phyloP scores from a whole-genome alignment of 495 filamentous ascomycete genomes.

The Penicillium silybi region DNA sequence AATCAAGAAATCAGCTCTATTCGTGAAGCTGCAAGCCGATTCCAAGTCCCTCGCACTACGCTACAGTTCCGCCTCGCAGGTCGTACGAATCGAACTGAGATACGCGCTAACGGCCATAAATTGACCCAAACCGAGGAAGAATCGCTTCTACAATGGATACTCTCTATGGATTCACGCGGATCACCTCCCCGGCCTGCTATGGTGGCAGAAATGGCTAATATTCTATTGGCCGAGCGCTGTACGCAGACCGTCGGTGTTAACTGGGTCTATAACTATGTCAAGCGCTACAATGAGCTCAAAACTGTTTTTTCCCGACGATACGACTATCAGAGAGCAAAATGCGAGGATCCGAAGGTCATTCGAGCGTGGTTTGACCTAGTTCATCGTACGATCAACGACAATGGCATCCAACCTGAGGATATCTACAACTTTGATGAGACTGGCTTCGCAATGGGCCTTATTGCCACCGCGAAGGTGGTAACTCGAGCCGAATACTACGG shows the following conservation, averaged over 20 bases:
- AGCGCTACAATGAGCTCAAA: not conserved
- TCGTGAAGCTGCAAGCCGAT: not conserved
- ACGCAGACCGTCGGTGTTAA: not conserved
- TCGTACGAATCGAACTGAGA: not conserved
- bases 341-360: conserved; percentile 1
- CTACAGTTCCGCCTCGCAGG: not conserved
- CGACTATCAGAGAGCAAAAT: not conserved
- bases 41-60: not conserved
- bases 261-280: not conserved
- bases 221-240: not conserved
- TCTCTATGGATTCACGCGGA: conserved; percentile 6
- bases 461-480: not conserved
- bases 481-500: too few relatives aligned
- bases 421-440: conserved; percentile 1
- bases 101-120: not conserved
- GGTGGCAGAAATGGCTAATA: conserved; percentile 3
- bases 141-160: conserved; percentile 1
- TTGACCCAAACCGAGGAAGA: too few relatives aligned
- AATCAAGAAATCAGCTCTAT: not conserved
- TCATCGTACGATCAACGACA: not conserved
- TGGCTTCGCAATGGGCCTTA: not conserved
- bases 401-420: not conserved
- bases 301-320: not conserved
- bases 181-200: not conserved
- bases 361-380: not conserved